These are phyloP conservation scores for Arthromyces matolae DNA, from an alignment of 768 basidiomycete species.

Conservation along the genomic window DNA sequence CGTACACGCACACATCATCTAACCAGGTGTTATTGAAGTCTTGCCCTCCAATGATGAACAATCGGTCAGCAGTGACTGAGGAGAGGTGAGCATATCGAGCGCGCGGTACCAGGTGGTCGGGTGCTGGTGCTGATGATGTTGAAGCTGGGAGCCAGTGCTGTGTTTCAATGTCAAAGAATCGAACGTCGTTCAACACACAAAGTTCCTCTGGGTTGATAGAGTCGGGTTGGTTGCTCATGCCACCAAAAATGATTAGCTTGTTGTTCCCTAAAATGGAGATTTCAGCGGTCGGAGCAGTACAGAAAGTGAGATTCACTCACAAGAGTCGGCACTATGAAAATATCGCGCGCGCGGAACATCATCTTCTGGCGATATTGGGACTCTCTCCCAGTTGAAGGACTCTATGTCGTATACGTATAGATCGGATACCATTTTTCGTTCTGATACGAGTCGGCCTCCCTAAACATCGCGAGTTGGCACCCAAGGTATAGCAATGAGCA, in stretches of 20 bases:
- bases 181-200: conserved; percentile 90
- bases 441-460: conserved; percentile 86
- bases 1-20: conserved; percentile 89
- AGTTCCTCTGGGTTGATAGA: conserved; percentile 73
- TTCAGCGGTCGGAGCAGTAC: background rate
- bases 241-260: conserved; percentile 90
- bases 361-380: conserved; percentile 59
- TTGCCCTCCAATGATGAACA: conserved; percentile 94
- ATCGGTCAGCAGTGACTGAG: conserved; percentile 74
- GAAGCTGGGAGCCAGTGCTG: conserved; percentile 65
- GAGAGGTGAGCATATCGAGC: conserved; percentile 95
- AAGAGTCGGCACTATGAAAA: conserved; percentile 90
- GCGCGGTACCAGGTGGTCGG: conserved; percentile 61
- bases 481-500: background rate
- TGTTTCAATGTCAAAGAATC: conserved; percentile 76
- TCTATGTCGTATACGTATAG: conserved; percentile 87
- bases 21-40: conserved; percentile 92
- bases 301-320: conserved; percentile 35
- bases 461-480: conserved; percentile 21
- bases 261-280: conserved; percentile 65
- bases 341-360: conserved; percentile 81
- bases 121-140: conserved; percentile 31
- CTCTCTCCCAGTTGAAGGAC: conserved; percentile 74
- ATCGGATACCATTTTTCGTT: conserved; percentile 85
- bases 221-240: conserved; percentile 83